Evolutionary conservation across 1,284 basidiomycete genomes (phyloP), one percentile per base, ranked within the genome.

Genomic region (Trametes versicolor): DNA sequence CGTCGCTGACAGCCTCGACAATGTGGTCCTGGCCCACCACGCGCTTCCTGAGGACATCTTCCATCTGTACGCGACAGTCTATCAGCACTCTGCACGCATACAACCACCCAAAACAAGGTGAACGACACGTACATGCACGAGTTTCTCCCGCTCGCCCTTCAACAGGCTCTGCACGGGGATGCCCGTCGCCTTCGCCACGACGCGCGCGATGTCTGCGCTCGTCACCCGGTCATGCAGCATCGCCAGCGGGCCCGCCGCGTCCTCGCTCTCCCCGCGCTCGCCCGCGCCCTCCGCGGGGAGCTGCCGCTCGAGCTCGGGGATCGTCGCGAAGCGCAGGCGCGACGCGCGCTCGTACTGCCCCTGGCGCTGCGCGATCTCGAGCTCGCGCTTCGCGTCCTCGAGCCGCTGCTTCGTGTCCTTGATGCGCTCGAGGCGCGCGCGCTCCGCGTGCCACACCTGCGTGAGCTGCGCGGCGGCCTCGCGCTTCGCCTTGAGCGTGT

Each of bases 11-110:
- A 8, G 94, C 86, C 1, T 83, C 76, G 17, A 98, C 85, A 41
- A 94, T 93, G 68, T 94, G 88, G 69, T 96, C 92, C 76, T 98
- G 96, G 0, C 96, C 96, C 6, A 98, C 91, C 17, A 98, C 93
- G 0, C 94, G 87, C 63, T 86, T 75, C 34, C 83, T 82, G 32
- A 98, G 83, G 1, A 85, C 81, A 39, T 94, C 89, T 76, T 98
- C 97, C 92, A 98, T 95, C 92, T 95, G 71, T 7, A 47, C 59
- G 39, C 41, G 25, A 2, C 9, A 15, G 36, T 3, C 0, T 5
- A 52, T 69, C 27, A 71, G 55, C 19, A 43, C 60, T 15, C 60
- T 62, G n/a, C 21, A 52, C 8, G 15, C n/a, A 32, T 32, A 32
- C 8, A 32, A 8, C 29, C 29, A 32, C 29, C 9, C 45, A 52